A percentile compares a stretch with the other conserved stretches of the same genome.
Evolutionary conservation across 805 yeast genomes (phyloP).

Genomic region (Torulaspora delbrueckii): DNA sequence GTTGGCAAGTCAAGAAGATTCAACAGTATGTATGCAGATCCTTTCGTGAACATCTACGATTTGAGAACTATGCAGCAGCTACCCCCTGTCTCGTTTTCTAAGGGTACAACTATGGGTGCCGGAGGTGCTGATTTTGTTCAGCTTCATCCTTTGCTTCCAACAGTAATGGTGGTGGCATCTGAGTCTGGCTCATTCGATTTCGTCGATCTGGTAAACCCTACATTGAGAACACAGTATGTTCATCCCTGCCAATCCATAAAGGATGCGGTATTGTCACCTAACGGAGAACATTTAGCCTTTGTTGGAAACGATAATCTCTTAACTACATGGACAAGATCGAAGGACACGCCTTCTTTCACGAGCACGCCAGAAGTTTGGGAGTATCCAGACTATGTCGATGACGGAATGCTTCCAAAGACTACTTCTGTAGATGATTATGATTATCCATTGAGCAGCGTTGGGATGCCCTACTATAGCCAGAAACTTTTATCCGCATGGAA

Average conservation of each 20-base stretch:
- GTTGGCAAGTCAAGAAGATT: conserved; percentile 74
- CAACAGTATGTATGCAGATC: conserved; percentile 59
- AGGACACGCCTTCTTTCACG: conserved; percentile 21
- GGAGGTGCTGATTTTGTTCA: conserved; percentile 83
- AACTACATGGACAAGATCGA: conserved; percentile 31
- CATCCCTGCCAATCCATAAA: conserved; percentile 35
- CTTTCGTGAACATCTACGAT: conserved; percentile 79
- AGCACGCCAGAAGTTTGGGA: conserved; percentile 44
- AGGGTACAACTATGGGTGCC: conserved; percentile 37
- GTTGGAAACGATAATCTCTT: conserved; percentile 58
- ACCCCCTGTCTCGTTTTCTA: conserved; percentile 80
- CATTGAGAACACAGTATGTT: conserved; percentile 36
- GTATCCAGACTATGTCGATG: conserved; percentile 47
- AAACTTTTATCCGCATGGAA: conserved; percentile 80
- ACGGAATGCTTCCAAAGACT: conserved; percentile 27
- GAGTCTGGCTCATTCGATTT: conserved; percentile 78
- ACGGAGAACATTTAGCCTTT: conserved; percentile 75
- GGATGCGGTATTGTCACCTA: conserved; percentile 36
- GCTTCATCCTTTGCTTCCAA: conserved; percentile 82
- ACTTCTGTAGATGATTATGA: conserved; percentile 40
- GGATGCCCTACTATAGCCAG: conserved; percentile 82
- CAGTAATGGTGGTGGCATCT: conserved; percentile 69
- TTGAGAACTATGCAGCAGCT: conserved; percentile 62
- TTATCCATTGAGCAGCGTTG: conserved; percentile 65
- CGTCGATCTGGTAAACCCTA: conserved; percentile 77